A percentile compares a stretch with the other conserved stretches of the same genome.
Evolutionary conservation across 176 grass and related monocot genomes (phyloP).

Genomic region (Carex cristatella): DNA sequence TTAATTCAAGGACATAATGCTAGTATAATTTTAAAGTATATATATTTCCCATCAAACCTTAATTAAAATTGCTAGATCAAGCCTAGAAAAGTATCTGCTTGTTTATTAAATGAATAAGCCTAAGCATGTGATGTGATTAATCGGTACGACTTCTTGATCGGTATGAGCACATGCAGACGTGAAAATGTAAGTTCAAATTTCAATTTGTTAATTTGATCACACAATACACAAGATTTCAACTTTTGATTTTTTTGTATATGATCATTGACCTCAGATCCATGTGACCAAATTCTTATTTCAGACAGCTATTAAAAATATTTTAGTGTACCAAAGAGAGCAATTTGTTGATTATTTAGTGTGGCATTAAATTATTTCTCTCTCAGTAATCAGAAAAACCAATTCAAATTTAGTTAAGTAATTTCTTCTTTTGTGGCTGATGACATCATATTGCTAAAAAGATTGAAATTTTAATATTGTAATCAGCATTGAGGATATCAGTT

Average conservation of each 20-base stretch:
- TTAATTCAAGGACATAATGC: neutral
- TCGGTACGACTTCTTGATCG: neutral
- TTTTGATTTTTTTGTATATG: conserved; percentile 1
- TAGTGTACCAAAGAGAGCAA: neutral
- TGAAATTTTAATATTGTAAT: neutral
- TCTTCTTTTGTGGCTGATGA: neutral
- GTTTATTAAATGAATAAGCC: neutral
- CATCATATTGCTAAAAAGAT: neutral
- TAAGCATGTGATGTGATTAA: neutral
- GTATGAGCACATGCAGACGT: conserved; percentile 9
- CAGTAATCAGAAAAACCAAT: neutral
- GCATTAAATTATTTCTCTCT: neutral
- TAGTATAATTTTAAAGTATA: neutral
- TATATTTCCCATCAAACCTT: neutral
- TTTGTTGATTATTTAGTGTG: neutral
- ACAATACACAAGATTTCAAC: conserved; percentile 22
- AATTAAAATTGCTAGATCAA: neutral
- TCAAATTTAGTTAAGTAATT: neutral
- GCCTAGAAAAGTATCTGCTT: no score
- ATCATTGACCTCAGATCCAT: conserved; percentile 21
- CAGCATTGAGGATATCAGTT: neutral
- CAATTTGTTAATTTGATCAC: conserved; percentile 1
- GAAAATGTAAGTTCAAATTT: neutral
- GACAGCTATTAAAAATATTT: neutral
- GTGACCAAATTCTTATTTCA: conserved; percentile 22